phyloP scores from a whole-genome alignment of 1,284 basidiomycete species.

The Sparassis latifolia region DNA sequence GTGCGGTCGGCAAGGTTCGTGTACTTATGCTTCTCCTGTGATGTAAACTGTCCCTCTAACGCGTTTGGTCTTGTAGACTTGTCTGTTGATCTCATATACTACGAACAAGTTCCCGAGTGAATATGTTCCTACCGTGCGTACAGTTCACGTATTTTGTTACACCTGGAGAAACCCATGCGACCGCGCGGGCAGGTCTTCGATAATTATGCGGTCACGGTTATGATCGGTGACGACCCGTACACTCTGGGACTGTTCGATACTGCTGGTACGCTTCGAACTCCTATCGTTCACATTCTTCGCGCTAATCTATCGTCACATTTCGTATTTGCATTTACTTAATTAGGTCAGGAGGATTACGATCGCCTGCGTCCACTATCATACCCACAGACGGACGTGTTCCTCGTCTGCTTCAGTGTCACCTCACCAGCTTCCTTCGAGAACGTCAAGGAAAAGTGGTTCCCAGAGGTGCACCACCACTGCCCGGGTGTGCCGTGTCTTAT shows the following conservation, averaged over 20 bases:
- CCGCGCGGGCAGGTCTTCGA: conserved; percentile 72
- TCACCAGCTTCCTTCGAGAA: conserved; percentile 99
- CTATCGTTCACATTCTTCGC: background rate
- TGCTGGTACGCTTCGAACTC: conserved; percentile 53
- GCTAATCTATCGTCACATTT: background rate
- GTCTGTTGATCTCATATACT: conserved; percentile 98
- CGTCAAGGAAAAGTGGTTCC: conserved; percentile 99
- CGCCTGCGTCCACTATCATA: conserved; percentile 97
- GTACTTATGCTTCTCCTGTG: conserved; percentile 1
- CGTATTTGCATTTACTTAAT: conserved; percentile 6
- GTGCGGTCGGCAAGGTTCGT: conserved; percentile 98
- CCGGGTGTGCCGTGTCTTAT: conserved; percentile 99
- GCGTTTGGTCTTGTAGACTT: conserved; percentile 56
- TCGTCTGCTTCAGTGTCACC: conserved; percentile 99
- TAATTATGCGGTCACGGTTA: conserved; percentile 98
- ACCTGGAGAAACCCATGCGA: too few species aligned
- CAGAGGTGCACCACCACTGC: conserved; percentile 99
- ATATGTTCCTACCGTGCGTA: conserved; percentile 94
- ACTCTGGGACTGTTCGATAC: conserved; percentile 98
- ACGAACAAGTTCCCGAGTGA: conserved; percentile 99
- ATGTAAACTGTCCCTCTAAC: background rate
- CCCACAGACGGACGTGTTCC: conserved; percentile 99
- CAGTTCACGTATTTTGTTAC: too few species aligned
- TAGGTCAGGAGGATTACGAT: conserved; percentile 99
- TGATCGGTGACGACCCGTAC: conserved; percentile 99